phyloP scores from a whole-genome alignment of 2,329 filamentous ascomycete genomes.

The Furcasterigmium furcatum region DNA sequence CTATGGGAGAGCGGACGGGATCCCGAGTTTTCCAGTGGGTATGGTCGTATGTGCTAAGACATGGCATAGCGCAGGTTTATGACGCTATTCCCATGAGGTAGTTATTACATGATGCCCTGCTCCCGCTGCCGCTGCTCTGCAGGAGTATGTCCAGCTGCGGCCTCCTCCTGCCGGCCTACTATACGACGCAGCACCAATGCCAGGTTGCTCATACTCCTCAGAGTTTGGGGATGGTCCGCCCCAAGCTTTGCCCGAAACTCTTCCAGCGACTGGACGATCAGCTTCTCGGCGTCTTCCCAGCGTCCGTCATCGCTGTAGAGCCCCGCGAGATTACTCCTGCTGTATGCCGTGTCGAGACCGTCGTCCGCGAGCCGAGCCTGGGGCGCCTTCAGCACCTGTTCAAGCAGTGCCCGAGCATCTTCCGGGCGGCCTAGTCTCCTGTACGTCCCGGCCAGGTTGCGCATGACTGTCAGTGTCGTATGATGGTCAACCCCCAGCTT shows the following conservation, averaged over 20 bases:
- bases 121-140: too few relatives aligned
- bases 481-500: constrained; percentile 9
- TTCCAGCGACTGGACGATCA: not conserved
- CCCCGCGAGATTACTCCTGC: not conserved
- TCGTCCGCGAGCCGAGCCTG: not conserved
- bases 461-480: constrained; percentile 2
- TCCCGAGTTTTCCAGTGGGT: too few relatives aligned
- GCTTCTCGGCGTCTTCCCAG: not conserved
- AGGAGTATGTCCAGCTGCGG: too few relatives aligned
- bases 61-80: too few relatives aligned
- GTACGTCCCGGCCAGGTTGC: not conserved
- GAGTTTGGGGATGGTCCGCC: too few relatives aligned
- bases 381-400: not conserved
- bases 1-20: too few relatives aligned
- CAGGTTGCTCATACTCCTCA: too few relatives aligned
- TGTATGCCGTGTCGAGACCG: not conserved
- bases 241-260: not conserved
- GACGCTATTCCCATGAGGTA: too few relatives aligned
- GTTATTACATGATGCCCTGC: too few relatives aligned
- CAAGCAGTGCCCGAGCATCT: not conserved
- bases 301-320: not conserved
- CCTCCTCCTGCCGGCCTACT: too few relatives aligned
- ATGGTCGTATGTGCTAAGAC: too few relatives aligned
- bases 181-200: too few relatives aligned
- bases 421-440: not conserved